Base-by-base conservation (phyloP, 352 stramenopile species). In the Globisporangium barbulae region DNA sequence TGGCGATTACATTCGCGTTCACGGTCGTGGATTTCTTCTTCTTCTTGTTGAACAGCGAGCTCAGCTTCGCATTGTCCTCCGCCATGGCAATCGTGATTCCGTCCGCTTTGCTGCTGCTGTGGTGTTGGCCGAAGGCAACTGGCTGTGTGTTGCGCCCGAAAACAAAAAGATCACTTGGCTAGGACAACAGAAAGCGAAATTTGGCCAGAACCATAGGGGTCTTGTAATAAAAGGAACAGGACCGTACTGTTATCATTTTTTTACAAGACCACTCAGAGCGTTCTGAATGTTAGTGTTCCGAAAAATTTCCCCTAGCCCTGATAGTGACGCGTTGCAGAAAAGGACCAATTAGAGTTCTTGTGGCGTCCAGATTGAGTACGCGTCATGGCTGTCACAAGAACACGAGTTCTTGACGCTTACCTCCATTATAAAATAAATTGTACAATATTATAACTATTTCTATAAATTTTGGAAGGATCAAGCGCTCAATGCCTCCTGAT, bases 1-100 rank as follows among this genome's bases (percentile, higher is more conserved):
- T 90, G 54, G 79, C 81, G 64, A 90, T 89, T 48, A 85, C 78
- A 58, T 89, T 93, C 41, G 84, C 83, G 62, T 93, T 93, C 57
- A 91, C 76, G 48, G 78, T 87, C 25, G 75, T 89, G 53, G 74
- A 85, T 59, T 91, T 93, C 79, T 93, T 93, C 73, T 88, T 90
- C 78, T 91, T 91, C 72, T 85, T 85, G 62, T 70, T 73, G 67
- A 93, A 93, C 58, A 93, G 70, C 63, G 81, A 91, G 71, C 83
- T 89, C 64, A 93, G 80, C 75, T 93, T 93, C 39, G 73, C 72
- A 73, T 76, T 88, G 64, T 85, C 63, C 25, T 68, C 63, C 13
- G 54, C 63, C 63, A 63, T 63, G 22, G 15, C 45, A 15, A 25
- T 55, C 49, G 13, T 7, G 47, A 53, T 33, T 31, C 44, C 7